Conservation (phyloP, 2,329 filamentous ascomycete species). For the Cladosporium sp. region DNA sequence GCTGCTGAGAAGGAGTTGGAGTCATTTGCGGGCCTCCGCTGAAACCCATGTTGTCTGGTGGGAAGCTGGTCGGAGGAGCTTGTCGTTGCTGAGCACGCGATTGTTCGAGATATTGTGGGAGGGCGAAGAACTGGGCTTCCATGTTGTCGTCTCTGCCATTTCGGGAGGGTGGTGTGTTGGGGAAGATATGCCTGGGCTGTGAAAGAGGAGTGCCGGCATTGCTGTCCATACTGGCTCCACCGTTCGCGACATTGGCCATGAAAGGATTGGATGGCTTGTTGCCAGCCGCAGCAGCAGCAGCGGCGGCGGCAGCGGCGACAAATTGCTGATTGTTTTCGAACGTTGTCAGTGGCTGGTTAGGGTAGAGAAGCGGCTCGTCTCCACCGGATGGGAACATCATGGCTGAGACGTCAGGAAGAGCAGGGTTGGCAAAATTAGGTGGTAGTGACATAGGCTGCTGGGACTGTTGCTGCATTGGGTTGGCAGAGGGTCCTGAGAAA, state of each 20-base stretch:
- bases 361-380: slow-evolving; percentile 74
- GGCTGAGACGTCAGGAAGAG: slow-evolving; percentile 69
- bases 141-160: slow-evolving; percentile 57
- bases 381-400: slow-evolving; percentile 78
- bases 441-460: slow-evolving; percentile 26
- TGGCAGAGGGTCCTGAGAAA: slow-evolving; percentile 24
- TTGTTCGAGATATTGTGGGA: slow-evolving; percentile 71
- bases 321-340: slow-evolving; percentile 51
- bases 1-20: slow-evolving; percentile 26
- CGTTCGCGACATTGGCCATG: slow-evolving; percentile 6
- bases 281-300: slow-evolving; percentile 22
- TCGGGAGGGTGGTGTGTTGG: slow-evolving; percentile 17
- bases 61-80: slow-evolving; percentile 18
- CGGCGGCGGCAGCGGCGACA: slow-evolving; percentile 16
- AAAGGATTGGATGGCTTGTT: slow-evolving; percentile 17
- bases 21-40: slow-evolving; percentile 6
- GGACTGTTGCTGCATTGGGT: background rate
- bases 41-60: slow-evolving; percentile 12
- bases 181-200: slow-evolving; percentile 4
- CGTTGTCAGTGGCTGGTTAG: slow-evolving; percentile 70
- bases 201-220: slow-evolving; percentile 21
- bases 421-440: slow-evolving; percentile 41
- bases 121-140: slow-evolving; percentile 72
- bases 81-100: slow-evolving; percentile 33
- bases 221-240: slow-evolving; percentile 21